Conservation (phyloP, 2,329 filamentous ascomycete genomes). For the Neofusicoccum umdonicola region DNA sequence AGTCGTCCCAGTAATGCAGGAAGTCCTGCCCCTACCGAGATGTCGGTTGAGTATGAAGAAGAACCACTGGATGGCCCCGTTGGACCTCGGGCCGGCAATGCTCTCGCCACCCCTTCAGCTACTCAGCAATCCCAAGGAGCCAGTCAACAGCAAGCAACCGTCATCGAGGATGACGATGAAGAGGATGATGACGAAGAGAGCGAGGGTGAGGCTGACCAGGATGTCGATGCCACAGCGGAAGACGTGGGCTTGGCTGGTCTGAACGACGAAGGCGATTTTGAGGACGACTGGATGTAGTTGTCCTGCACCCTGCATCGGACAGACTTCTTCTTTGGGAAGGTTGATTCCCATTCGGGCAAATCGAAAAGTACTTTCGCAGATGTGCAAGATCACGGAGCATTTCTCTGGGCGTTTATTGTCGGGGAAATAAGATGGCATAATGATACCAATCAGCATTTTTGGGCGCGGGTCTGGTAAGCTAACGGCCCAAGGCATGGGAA, state of each 20-base stretch:
- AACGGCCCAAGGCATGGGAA: neutral
- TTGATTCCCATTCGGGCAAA: neutral
- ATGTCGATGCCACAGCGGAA: neutral
- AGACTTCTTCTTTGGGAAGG: neutral
- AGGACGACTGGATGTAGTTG: neutral
- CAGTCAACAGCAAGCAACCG: neutral
- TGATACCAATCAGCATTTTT: constrained; percentile 2
- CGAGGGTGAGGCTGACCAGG: neutral
- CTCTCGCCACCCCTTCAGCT: neutral
- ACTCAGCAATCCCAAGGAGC: constrained; percentile 3
- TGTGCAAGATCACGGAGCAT: neutral
- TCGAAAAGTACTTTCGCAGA: neutral
- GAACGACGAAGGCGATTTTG: constrained; percentile 3
- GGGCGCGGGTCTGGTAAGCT: neutral
- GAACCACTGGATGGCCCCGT: neutral
- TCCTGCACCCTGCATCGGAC: neutral
- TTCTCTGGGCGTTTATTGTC: neutral
- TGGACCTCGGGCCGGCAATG: neutral
- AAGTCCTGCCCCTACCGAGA: constrained; percentile 7
- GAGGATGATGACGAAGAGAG: constrained; percentile 11
- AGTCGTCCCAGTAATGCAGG: constrained; percentile 8
- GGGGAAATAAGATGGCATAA: neutral
- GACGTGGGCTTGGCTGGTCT: neutral
- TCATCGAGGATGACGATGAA: constrained; percentile 6
- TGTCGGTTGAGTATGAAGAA: constrained; percentile 2